These are phyloP conservation scores for Plasmodium adleri DNA, from an alignment of 169 alveolate species.

Conservation along the genomic window DNA sequence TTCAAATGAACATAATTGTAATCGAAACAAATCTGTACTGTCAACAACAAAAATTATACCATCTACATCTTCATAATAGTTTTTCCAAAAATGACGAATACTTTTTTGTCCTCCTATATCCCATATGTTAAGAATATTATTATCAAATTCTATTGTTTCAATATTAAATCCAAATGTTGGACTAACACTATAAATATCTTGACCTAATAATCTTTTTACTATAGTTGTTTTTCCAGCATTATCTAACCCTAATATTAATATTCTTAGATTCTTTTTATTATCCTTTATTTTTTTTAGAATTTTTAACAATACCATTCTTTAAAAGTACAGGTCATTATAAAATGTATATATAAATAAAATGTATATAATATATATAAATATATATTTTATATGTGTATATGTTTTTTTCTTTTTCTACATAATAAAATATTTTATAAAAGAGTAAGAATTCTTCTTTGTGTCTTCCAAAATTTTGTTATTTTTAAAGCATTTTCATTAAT, in stretches of 20 bases:
- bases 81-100: slow-evolving; percentile 98
- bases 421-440: no score
- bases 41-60: slow-evolving; percentile 98
- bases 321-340: no score
- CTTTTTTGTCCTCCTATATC: slow-evolving; percentile 99
- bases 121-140: slow-evolving; percentile 95
- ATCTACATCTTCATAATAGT: slow-evolving; percentile 99
- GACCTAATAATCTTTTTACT: slow-evolving; percentile 94
- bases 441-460: no score
- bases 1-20: slow-evolving; percentile 96
- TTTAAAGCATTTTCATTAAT: no score
- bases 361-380: no score
- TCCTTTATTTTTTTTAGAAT: slow-evolving; percentile 93
- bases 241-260: slow-evolving; percentile 96
- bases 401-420: no score
- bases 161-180: slow-evolving; percentile 98
- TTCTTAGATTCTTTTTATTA: slow-evolving; percentile 94
- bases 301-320: slow-evolving; percentile 93
- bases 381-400: no score
- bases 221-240: slow-evolving; percentile 98
- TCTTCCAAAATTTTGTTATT: no score
- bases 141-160: slow-evolving; percentile 90
- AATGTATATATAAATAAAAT: no score
- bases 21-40: slow-evolving; percentile 96
- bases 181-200: slow-evolving; percentile 91